Conservation (phyloP, 768 basidiomycete species). For the Suillus subaureus region DNA sequence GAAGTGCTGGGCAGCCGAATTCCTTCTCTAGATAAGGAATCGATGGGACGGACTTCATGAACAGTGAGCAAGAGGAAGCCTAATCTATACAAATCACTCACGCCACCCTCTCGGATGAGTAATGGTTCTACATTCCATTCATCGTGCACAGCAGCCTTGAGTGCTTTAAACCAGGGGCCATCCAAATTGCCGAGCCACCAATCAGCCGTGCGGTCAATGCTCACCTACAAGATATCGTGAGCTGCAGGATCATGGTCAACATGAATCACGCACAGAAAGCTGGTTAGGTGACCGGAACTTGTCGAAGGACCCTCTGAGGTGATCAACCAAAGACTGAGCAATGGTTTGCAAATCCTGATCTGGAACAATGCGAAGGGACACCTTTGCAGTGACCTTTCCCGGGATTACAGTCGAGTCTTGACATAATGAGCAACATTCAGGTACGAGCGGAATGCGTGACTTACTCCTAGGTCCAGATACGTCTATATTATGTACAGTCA, state of each 20-base stretch:
- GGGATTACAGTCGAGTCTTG: conserved; percentile 90
- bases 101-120: conserved; percentile 92
- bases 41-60: conserved; percentile 82
- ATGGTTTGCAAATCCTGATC: conserved; percentile 83
- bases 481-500: conserved; percentile 85
- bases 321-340: conserved; percentile 56
- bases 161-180: conserved; percentile 81
- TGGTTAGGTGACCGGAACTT: conserved; percentile 66
- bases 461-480: conserved; percentile 81
- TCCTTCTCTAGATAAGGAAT: conserved; percentile 93
- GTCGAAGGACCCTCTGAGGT: conserved; percentile 62
- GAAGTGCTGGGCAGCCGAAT: conserved; percentile 86
- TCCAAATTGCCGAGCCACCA: conserved; percentile 96
- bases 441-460: conserved; percentile 21
- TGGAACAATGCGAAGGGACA: conserved; percentile 92
- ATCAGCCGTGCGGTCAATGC: conserved; percentile 81
- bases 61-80: conserved; percentile 1
- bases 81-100: conserved; percentile 39
- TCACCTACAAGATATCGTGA: conserved; percentile 49
- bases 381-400: conserved; percentile 74
- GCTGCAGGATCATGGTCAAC: background rate
- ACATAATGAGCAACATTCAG: background rate
- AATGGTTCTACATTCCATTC: conserved; percentile 89
- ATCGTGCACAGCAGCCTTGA: conserved; percentile 79
- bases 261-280: conserved; percentile 52